These are phyloP conservation scores for Mollisiaceae sp. DNA, from an alignment of 2,329 filamentous ascomycete genomes.

Conservation along the genomic window DNA sequence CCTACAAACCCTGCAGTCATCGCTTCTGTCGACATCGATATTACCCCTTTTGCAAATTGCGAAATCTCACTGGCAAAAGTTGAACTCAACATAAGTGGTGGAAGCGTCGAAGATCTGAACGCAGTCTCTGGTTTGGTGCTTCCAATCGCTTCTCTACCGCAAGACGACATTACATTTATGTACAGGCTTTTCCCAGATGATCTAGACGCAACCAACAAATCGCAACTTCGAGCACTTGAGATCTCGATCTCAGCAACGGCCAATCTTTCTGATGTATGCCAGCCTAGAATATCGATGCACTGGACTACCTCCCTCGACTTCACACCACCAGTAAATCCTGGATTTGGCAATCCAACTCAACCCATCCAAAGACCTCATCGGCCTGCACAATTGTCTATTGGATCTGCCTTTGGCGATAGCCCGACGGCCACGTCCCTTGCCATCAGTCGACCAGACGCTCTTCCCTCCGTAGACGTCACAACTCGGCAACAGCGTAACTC, in stretches of 20 bases:
- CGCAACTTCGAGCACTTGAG: conserved; percentile 57
- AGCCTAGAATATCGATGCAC: conserved; percentile 65
- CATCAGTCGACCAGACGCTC: conserved; percentile 61
- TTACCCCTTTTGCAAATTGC: conserved; percentile 72
- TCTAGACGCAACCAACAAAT: conserved; percentile 47
- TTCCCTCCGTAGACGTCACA: conserved; percentile 63
- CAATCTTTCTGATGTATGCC: conserved; percentile 61
- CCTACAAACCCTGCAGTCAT: conserved; percentile 63
- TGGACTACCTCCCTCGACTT: conserved; percentile 76
- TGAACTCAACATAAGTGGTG: conserved; percentile 60
- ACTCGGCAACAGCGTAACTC: conserved; percentile 47
- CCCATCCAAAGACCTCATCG: conserved; percentile 66
- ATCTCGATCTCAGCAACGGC: conserved; percentile 67
- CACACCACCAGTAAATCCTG: conserved; percentile 66
- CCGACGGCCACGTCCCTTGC: conserved; percentile 62
- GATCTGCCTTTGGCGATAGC: conserved; percentile 56
- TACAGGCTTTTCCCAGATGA: conserved; percentile 65
- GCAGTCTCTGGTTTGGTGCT: conserved; percentile 53
- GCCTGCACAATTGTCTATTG: conserved; percentile 68
- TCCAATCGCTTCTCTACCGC: conserved; percentile 67
- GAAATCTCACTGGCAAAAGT: conserved; percentile 67
- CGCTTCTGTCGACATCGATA: conserved; percentile 75
- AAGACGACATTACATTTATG: conserved; percentile 77
- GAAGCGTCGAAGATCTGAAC: conserved; percentile 63
- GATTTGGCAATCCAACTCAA: conserved; percentile 61